Evolutionary conservation across 164 flowering plant species (phyloP), one percentile per base, ranked within the genome.

Genomic region (Vitis rupestris): DNA sequence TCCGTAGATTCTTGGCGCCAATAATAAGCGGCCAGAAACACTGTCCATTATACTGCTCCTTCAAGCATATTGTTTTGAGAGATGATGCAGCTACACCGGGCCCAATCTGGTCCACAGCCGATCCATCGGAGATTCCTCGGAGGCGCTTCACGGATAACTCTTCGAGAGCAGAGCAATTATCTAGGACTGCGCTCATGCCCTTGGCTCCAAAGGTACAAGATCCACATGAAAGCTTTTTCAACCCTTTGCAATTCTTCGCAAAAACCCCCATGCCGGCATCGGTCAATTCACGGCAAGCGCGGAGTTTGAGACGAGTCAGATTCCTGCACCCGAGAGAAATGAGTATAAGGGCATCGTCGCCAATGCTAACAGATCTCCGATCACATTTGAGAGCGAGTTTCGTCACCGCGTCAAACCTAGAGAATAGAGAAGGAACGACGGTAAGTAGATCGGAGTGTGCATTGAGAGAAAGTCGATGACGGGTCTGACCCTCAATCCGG

Each of bases 11-110:
- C 75, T 84, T 95, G 1, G 97, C 71, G 4, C 88, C 97, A 4
- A 80, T 73, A 1, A 95, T 82, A 7, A 93, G 78, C 16, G 96
- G 91, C 5, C 85, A 94, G 44, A 95, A 93, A 66, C 92, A 87
- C 80, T 87, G 97, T 9, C 98, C 99, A 64, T 91, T 89, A 72
- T 89, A 88, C 8, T 93, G 84, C 82, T 95, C 99, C 76, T 95
- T 93, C 55, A 95, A 63, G 74, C 95, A 91, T 10, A 95, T 79
- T 0, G 80, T 78, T 52, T 79, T 86, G 7, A 95, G 84, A 0
- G 89, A 84, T 1, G 73, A 14, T 0, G 91, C 87, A 0, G 94
- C 96, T 0, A 73, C 68, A 3, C 93, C 96, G 3, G 95, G 90
- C n/a, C 86, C 90, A 23, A 90, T 85, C 60, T 83, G 83, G 77